Conservation (phyloP, 2,329 filamentous ascomycete genomes). For the Penicillium sp. region DNA sequence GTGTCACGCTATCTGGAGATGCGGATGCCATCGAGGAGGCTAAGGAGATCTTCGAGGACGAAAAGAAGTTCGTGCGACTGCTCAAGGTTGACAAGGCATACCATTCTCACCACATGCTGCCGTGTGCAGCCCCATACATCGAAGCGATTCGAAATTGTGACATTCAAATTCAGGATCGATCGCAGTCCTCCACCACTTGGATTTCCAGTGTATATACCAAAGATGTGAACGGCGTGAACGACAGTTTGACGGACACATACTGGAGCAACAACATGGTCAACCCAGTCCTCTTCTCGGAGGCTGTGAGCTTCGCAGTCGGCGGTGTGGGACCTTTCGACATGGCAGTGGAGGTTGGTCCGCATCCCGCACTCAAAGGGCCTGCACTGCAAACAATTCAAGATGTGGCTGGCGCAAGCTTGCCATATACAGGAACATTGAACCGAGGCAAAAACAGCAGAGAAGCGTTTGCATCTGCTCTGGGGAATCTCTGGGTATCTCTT, state of each 20-base stretch:
- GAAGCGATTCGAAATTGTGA: conserved; percentile 16
- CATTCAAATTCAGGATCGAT: conserved; percentile 7
- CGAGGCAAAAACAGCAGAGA: conserved; percentile 12
- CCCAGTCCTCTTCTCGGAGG: conserved; percentile 23
- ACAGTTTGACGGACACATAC: conserved; percentile 19
- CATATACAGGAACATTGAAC: conserved; percentile 13
- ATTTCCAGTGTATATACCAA: conserved; percentile 27
- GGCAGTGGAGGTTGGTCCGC: conserved; percentile 33
- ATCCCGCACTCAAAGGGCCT: conserved; percentile 31
- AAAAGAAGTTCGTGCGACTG: conserved; percentile 36
- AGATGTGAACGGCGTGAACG: conserved; percentile 12
- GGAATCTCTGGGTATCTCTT: conserved; percentile 14
- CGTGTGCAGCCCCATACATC: conserved; percentile 29
- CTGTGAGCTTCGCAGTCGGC: conserved; percentile 13
- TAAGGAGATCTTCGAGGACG: conserved; percentile 27
- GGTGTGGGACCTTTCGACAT: conserved; percentile 16
- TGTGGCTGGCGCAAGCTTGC: conserved; percentile 11
- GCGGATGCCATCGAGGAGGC: conserved; percentile 30
- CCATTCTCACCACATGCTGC: conserved; percentile 42
- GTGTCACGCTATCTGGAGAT: conserved; percentile 45
- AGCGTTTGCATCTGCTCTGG: conserved; percentile 14
- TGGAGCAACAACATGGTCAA: conserved; percentile 29
- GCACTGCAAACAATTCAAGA: conserved; percentile 25
- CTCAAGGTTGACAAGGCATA: conserved; percentile 44
- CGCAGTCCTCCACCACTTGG: conserved; percentile 16